These are phyloP conservation scores for Pythium phragmitis DNA, from an alignment of 352 stramenopile genomes.

Conservation along the genomic window DNA sequence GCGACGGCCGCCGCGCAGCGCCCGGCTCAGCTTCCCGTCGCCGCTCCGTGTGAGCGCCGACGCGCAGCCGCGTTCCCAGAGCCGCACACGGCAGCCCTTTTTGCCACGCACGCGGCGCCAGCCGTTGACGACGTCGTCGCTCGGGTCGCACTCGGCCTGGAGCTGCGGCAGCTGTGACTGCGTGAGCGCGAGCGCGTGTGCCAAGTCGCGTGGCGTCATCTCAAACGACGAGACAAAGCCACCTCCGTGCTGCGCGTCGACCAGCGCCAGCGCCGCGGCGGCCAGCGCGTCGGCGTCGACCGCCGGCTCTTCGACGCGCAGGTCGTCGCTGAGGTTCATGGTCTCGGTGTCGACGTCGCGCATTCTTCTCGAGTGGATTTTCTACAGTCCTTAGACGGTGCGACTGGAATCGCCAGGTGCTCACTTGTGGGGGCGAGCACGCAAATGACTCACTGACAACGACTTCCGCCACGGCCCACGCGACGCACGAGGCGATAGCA, in stretches of 20 bases:
- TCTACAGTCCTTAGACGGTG: neutral
- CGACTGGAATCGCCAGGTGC: neutral
- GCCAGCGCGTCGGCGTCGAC: slow-evolving; percentile 3
- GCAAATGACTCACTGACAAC: no score
- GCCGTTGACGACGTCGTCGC: slow-evolving; percentile 13
- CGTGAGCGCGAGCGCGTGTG: slow-evolving; percentile 3
- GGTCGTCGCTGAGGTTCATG: slow-evolving; percentile 20
- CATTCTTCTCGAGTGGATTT: neutral
- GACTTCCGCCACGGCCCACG: no score
- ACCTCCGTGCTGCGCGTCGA: slow-evolving; percentile 12
- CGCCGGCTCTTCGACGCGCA: slow-evolving; percentile 17
- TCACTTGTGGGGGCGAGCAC: neutral
- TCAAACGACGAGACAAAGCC: slow-evolving; percentile 27
- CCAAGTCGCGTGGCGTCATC: slow-evolving; percentile 20
- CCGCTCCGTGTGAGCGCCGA: slow-evolving; percentile 17
- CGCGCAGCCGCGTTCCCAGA: slow-evolving; percentile 55
- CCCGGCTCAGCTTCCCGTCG: slow-evolving; percentile 3
- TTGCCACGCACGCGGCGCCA: slow-evolving; percentile 30
- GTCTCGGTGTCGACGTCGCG: slow-evolving; percentile 23
- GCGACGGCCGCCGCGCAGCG: neutral
- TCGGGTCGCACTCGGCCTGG: slow-evolving; percentile 24
- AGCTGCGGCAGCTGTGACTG: slow-evolving; percentile 22
- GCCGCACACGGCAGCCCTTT: slow-evolving; percentile 33
- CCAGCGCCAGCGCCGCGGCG: neutral
- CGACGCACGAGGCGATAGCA: no score